These are phyloP conservation scores for Erythrophleum ivorense DNA, from an alignment of 331 rosid genomes.

Conservation along the genomic window DNA sequence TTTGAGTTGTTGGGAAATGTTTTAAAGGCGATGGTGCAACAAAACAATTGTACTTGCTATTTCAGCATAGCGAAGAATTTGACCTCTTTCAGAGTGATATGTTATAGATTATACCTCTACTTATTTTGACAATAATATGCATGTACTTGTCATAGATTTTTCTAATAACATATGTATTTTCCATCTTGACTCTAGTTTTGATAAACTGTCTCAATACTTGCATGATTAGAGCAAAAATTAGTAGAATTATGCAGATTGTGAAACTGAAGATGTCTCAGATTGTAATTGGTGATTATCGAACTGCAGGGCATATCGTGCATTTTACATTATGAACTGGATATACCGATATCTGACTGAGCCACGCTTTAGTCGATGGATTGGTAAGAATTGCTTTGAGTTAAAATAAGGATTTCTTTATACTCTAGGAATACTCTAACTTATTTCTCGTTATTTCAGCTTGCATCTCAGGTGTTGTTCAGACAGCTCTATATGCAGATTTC, in stretches of 20 bases:
- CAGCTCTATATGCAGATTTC: constrained; percentile 95
- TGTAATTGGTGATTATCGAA: constrained; percentile 35
- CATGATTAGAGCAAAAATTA: constrained; percentile 11
- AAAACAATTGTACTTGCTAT: constrained; percentile 3
- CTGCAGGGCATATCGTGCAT: constrained; percentile 92
- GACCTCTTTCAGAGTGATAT: neutral
- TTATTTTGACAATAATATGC: neutral
- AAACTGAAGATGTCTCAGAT: constrained; percentile 32
- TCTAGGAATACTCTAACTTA: neutral
- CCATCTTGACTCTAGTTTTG: constrained; percentile 14
- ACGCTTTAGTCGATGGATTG: constrained; percentile 78
- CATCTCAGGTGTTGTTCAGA: constrained; percentile 85
- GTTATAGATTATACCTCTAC: constrained; percentile 3
- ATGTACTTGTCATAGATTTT: constrained; percentile 6
- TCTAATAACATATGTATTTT: neutral
- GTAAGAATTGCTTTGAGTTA: constrained; percentile 48
- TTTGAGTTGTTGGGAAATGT: constrained; percentile 9
- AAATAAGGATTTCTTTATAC: constrained; percentile 1
- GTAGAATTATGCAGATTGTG: constrained; percentile 1
- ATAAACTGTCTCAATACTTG: neutral
- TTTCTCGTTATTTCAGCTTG: constrained; percentile 62
- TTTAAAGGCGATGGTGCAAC: constrained; percentile 13
- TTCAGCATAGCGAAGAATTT: neutral
- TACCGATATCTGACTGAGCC: constrained; percentile 89
- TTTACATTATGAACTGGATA: constrained; percentile 97